Conservation (phyloP, 2,329 filamentous ascomycete genomes). For the Neoascochyta sp. region DNA sequence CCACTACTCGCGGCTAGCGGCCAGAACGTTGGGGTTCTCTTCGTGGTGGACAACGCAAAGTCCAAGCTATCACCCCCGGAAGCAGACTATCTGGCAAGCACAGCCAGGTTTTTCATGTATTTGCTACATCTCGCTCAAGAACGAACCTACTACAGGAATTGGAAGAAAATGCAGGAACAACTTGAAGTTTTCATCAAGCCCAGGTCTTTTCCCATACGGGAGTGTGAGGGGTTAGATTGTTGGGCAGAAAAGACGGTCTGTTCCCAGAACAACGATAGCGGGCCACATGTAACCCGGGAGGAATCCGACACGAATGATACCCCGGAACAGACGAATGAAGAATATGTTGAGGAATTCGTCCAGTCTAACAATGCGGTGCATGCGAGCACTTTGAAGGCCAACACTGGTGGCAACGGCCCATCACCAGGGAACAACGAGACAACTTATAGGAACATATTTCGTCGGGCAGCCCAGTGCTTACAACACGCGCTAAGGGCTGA, state of each 20-base stretch:
- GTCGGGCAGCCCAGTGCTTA: conserved; percentile 12
- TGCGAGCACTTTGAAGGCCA: neutral
- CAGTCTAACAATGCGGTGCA: neutral
- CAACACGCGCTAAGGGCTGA: conserved; percentile 9
- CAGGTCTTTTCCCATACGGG: neutral
- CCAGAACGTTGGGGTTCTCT: conserved; percentile 11
- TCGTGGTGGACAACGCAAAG: conserved; percentile 6
- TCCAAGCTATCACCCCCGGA: conserved; percentile 3
- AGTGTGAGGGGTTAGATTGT: neutral
- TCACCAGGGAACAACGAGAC: conserved; percentile 4
- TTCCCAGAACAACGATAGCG: neutral
- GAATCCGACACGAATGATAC: neutral
- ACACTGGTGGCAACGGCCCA: neutral
- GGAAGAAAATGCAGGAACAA: conserved; percentile 2
- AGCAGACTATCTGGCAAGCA: conserved; percentile 3
- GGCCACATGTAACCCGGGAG: neutral
- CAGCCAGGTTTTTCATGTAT: conserved; percentile 8
- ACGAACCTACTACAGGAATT: conserved; percentile 6
- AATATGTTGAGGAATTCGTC: neutral
- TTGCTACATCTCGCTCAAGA: conserved; percentile 10
- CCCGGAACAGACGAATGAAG: neutral
- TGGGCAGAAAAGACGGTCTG: neutral
- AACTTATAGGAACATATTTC: conserved; percentile 12
- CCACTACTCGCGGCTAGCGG: conserved; percentile 7
- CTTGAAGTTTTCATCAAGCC: conserved; percentile 6